Conservation (phyloP, 1,139 yeast species). For the Hemisphaericaspora lyxosophila region DNA sequence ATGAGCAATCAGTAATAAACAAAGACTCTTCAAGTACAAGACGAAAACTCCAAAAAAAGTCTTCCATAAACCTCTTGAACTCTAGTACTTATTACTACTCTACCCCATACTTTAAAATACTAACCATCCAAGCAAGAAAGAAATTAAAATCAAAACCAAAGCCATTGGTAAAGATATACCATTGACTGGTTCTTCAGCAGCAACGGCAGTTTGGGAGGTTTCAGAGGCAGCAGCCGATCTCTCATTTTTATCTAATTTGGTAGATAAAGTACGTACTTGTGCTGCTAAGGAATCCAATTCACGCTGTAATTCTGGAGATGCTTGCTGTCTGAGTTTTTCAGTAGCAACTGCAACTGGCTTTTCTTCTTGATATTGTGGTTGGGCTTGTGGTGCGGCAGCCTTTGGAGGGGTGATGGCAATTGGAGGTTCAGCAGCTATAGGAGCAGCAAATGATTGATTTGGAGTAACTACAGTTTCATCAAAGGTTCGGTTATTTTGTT, state of each 20-base stretch:
- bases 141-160: constrained; percentile 49
- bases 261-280: constrained; percentile 42
- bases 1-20: too few relatives aligned
- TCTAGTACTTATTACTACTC: too few relatives aligned
- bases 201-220: constrained; percentile 3
- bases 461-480: constrained; percentile 1
- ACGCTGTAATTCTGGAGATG: constrained; percentile 16
- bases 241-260: constrained; percentile 37
- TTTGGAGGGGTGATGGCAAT: constrained; percentile 10
- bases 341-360: constrained; percentile 5
- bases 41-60: too few relatives aligned
- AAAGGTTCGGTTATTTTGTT: constrained; percentile 14
- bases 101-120: constrained; percentile 46
- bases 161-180: constrained; percentile 57
- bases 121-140: constrained; percentile 63
- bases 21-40: too few relatives aligned
- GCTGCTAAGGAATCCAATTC: constrained; percentile 42
- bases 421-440: too few relatives aligned
- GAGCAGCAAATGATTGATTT: constrained; percentile 3
- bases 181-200: constrained; percentile 31
- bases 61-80: too few relatives aligned
- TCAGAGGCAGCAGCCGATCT: constrained; percentile 9
- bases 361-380: constrained; percentile 8
- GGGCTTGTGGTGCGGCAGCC: constrained; percentile 5
- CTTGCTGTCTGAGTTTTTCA: constrained; percentile 2